phyloP scores from a whole-genome alignment of 163 green algal genomes.

The Picocystis sp. region DNA sequence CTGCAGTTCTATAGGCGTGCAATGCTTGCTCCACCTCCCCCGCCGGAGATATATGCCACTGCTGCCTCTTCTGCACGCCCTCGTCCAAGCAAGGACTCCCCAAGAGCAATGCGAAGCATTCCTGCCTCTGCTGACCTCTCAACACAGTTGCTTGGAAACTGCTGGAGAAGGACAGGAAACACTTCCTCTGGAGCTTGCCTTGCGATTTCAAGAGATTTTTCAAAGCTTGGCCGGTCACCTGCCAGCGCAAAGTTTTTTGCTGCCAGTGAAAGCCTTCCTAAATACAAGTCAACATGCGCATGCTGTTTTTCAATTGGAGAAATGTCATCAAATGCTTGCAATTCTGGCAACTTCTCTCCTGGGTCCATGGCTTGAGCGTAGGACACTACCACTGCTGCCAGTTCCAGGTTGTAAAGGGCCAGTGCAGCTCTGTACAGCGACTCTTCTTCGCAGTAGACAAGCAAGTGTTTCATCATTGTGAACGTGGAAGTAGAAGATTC shows the following conservation, averaged over 20 bases:
- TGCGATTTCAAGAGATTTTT: no score
- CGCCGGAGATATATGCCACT: constrained; percentile 40
- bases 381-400: constrained; percentile 76
- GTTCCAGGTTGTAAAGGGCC: constrained; percentile 66
- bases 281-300: no score
- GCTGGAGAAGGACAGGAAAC: no score
- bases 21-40: constrained; percentile 29
- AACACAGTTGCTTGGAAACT: no score
- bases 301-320: background rate
- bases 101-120: no score
- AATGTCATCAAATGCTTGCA: constrained; percentile 6
- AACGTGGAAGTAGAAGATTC: no score
- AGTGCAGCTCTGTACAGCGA: constrained; percentile 61
- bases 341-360: constrained; percentile 42
- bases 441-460: constrained; percentile 54
- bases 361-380: constrained; percentile 46
- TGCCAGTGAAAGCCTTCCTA: no score
- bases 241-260: no score
- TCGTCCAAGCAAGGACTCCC: constrained; percentile 4
- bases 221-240: no score
- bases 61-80: constrained; percentile 52
- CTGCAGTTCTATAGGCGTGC: constrained; percentile 36
- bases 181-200: no score
- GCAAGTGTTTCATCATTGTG: constrained; percentile 53
- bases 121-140: no score